These are phyloP conservation scores for Rickenella mellea DNA, from an alignment of 768 basidiomycete genomes.

Conservation along the genomic window DNA sequence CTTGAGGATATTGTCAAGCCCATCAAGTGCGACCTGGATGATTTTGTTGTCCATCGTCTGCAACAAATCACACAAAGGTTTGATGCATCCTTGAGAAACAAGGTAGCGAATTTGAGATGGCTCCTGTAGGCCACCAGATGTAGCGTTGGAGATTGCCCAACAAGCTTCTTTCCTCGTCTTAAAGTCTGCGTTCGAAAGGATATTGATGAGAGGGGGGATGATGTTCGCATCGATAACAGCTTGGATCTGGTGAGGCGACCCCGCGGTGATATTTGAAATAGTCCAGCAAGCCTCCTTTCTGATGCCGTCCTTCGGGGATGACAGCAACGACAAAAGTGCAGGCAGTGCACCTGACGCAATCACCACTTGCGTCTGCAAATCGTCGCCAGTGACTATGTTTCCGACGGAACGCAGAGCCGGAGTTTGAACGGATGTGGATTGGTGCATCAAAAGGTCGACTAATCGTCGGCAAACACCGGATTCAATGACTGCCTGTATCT, in stretches of 20 bases:
- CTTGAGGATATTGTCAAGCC: slow-evolving; percentile 96
- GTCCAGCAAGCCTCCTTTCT: slow-evolving; percentile 99
- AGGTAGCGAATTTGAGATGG: slow-evolving; percentile 97
- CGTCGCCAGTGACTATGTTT: slow-evolving; percentile 98
- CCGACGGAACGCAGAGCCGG: slow-evolving; percentile 97
- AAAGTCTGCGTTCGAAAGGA: slow-evolving; percentile 95
- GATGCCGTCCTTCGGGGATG: slow-evolving; percentile 97
- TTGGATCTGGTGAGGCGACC: slow-evolving; percentile 94
- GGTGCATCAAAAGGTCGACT: slow-evolving; percentile 94
- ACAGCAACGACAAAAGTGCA: slow-evolving; percentile 85
- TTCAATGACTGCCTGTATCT: slow-evolving; percentile 99
- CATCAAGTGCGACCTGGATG: slow-evolving; percentile 96
- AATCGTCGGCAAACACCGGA: slow-evolving; percentile 95
- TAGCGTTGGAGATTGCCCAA: slow-evolving; percentile 99
- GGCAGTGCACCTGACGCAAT: slow-evolving; percentile 97
- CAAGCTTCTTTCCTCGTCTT: slow-evolving; percentile 99
- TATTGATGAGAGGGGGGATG: slow-evolving; percentile 96
- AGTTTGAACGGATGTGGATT: slow-evolving; percentile 92
- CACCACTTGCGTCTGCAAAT: slow-evolving; percentile 97
- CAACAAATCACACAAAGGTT: slow-evolving; percentile 92
- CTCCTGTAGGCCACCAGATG: slow-evolving; percentile 94
- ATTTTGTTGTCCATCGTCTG: slow-evolving; percentile 99
- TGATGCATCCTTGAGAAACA: slow-evolving; percentile 96
- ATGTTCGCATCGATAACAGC: slow-evolving; percentile 97
- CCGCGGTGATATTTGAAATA: slow-evolving; percentile 97